These are phyloP conservation scores for Pythium guiyangense DNA, from an alignment of 352 stramenopile genomes.

Conservation along the genomic window DNA sequence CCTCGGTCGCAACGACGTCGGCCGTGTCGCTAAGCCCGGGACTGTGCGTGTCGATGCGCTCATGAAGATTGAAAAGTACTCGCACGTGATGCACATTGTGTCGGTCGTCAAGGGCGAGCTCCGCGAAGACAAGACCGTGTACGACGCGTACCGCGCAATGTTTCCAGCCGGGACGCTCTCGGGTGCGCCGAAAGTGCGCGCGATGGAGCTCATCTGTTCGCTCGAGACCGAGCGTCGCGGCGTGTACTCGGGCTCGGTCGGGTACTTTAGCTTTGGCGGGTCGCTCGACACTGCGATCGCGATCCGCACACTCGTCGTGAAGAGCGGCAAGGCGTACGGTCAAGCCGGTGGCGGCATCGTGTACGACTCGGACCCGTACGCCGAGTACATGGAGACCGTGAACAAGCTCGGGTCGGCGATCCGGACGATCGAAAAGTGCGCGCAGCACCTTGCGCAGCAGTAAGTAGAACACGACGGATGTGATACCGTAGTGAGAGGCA, in stretches of 20 bases:
- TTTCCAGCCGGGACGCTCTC: conserved; percentile 86
- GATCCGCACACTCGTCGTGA: conserved; percentile 86
- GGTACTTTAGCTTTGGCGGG: conserved; percentile 86
- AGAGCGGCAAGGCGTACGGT: conserved; percentile 72
- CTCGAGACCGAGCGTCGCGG: conserved; percentile 79
- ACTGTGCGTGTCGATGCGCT: conserved; percentile 80
- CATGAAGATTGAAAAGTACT: conserved; percentile 92
- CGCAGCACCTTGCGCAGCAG: conserved; percentile 31
- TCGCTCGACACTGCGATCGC: conserved; percentile 87
- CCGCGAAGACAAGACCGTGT: conserved; percentile 75
- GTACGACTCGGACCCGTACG: conserved; percentile 83
- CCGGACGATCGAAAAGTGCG: conserved; percentile 82
- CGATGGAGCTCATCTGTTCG: conserved; percentile 87
- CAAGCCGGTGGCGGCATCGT: conserved; percentile 87
- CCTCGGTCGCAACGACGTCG: conserved; percentile 87
- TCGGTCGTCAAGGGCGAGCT: conserved; percentile 85
- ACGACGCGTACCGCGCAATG: conserved; percentile 87
- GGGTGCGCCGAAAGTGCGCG: conserved; percentile 86
- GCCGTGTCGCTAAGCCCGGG: conserved; percentile 77
- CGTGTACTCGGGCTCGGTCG: conserved; percentile 84
- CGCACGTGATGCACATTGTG: conserved; percentile 91
- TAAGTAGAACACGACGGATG: conserved; percentile 7
- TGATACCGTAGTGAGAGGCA: neutral
- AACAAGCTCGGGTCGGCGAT: conserved; percentile 86
- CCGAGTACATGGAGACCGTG: conserved; percentile 87